Conservation (phyloP, 1,284 basidiomycete species). For the Quambalaria eucalypti region DNA sequence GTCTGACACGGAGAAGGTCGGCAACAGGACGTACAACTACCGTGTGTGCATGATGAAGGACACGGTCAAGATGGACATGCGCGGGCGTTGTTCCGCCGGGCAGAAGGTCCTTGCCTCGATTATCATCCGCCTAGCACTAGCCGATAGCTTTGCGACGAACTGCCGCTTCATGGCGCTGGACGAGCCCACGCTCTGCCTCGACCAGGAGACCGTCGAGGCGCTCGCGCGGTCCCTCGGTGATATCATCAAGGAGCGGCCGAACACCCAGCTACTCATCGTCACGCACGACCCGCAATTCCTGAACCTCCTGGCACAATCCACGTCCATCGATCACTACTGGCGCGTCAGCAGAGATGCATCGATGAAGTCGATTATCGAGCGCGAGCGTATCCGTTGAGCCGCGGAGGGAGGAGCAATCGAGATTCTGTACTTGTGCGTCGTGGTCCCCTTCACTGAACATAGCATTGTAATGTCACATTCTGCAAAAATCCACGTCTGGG, state of each 20-base stretch:
- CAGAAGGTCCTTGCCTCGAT: constrained; percentile 99
- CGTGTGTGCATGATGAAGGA: constrained; percentile 94
- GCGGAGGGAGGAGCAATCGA: no score
- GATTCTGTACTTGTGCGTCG: no score
- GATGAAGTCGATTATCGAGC: constrained; percentile 16
- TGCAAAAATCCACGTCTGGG: no score
- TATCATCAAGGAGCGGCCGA: constrained; percentile 41
- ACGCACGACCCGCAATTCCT: constrained; percentile 46
- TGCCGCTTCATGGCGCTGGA: constrained; percentile 96
- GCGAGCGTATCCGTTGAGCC: constrained; percentile 15
- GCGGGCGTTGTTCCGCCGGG: constrained; percentile 91
- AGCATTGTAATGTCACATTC: no score
- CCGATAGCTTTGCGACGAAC: constrained; percentile 93
- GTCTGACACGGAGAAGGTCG: constrained; percentile 72
- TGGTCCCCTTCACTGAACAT: no score
- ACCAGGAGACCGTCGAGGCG: constrained; percentile 91
- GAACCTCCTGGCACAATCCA: constrained; percentile 26
- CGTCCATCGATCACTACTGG: constrained; percentile 41
- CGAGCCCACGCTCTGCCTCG: constrained; percentile 95
- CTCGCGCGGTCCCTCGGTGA: constrained; percentile 83
- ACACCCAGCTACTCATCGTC: constrained; percentile 96
- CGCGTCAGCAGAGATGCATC: constrained; percentile 32
- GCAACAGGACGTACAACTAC: constrained; percentile 78
- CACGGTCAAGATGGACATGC: constrained; percentile 98
- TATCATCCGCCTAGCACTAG: constrained; percentile 92